A percentile compares a stretch with the other conserved stretches of the same genome.
Evolutionary conservation across 2,329 filamentous ascomycete genomes (phyloP).

Genomic region (Ascochyta pisi): DNA sequence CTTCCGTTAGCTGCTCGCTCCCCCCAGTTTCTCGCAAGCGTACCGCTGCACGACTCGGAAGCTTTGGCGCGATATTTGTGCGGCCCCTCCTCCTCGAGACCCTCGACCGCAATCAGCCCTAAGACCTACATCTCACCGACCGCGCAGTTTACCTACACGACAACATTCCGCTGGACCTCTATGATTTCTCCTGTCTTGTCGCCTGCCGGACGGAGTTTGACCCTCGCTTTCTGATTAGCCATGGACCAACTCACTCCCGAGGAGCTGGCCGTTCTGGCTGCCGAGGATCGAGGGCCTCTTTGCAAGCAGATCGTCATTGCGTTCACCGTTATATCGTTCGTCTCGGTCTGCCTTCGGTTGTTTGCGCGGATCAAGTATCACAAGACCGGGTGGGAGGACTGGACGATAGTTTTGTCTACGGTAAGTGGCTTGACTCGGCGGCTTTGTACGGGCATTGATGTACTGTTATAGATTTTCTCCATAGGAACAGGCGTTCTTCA

Average conservation of each 20-base stretch:
- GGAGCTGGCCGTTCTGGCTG: constrained; percentile 21
- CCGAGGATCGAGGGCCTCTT: constrained; percentile 26
- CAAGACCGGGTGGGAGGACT: constrained; percentile 33
- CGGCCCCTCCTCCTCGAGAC: neutral
- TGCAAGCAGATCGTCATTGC: constrained; percentile 23
- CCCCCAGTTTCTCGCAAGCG: constrained; percentile 5
- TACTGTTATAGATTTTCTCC: constrained; percentile 15
- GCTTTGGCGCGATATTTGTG: neutral
- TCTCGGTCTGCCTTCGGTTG: constrained; percentile 30
- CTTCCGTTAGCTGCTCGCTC: constrained; percentile 1
- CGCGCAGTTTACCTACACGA: neutral
- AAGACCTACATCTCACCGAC: neutral
- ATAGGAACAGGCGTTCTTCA: constrained; percentile 20
- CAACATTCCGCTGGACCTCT: neutral
- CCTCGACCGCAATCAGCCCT: neutral
- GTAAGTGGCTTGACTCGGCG: constrained; percentile 5
- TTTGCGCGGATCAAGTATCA: constrained; percentile 28
- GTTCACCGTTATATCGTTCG: constrained; percentile 29
- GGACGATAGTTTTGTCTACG: constrained; percentile 29
- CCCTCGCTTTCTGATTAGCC: neutral
- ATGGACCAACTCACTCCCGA: constrained; percentile 30
- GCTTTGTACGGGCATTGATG: neutral
- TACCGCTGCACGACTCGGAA: neutral
- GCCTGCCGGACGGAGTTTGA: neutral
- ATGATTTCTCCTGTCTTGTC: neutral